Conservation (phyloP, 192 early-diverging fungal genomes). For the Entomortierella lignicola region DNA sequence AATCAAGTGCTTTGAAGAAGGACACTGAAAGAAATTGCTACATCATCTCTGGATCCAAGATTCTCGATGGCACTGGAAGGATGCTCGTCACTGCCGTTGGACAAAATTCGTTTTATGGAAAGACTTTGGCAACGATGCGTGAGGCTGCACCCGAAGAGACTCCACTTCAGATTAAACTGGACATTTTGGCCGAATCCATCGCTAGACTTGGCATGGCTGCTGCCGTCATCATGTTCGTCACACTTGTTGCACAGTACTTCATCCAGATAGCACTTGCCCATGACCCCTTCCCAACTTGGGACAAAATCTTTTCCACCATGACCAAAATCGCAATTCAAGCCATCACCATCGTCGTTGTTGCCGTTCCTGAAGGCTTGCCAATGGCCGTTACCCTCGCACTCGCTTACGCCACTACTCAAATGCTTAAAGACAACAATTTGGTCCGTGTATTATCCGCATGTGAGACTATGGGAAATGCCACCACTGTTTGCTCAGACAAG, state of each 20-base stretch:
- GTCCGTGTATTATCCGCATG: slow-evolving; percentile 83
- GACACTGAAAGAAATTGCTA: slow-evolving; percentile 76
- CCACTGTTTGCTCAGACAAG: slow-evolving; percentile 86
- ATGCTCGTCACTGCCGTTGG: slow-evolving; percentile 88
- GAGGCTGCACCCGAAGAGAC: slow-evolving; percentile 78
- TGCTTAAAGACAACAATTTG: slow-evolving; percentile 84
- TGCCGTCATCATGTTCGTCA: slow-evolving; percentile 83
- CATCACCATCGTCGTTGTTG: slow-evolving; percentile 84
- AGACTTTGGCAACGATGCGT: slow-evolving; percentile 87
- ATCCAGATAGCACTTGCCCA: slow-evolving; percentile 60
- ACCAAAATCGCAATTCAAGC: slow-evolving; percentile 81
- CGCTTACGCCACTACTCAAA: slow-evolving; percentile 82
- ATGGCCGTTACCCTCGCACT: slow-evolving; percentile 88
- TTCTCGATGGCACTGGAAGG: slow-evolving; percentile 86
- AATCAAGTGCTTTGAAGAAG: slow-evolving; percentile 87
- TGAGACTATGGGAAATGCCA: slow-evolving; percentile 89
- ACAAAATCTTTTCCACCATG: slow-evolving; percentile 64
- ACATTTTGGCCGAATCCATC: slow-evolving; percentile 88
- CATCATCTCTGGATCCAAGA: slow-evolving; percentile 90
- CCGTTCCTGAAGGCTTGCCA: slow-evolving; percentile 88
- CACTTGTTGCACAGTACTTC: slow-evolving; percentile 70
- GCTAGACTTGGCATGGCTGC: slow-evolving; percentile 89
- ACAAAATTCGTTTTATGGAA: slow-evolving; percentile 85
- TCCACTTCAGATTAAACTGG: slow-evolving; percentile 93
- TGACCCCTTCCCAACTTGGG: slow-evolving; percentile 65